Evolutionary conservation across 192 early-diverging fungal genomes (phyloP).

Genomic region (Radiomyces spectabilis): DNA sequence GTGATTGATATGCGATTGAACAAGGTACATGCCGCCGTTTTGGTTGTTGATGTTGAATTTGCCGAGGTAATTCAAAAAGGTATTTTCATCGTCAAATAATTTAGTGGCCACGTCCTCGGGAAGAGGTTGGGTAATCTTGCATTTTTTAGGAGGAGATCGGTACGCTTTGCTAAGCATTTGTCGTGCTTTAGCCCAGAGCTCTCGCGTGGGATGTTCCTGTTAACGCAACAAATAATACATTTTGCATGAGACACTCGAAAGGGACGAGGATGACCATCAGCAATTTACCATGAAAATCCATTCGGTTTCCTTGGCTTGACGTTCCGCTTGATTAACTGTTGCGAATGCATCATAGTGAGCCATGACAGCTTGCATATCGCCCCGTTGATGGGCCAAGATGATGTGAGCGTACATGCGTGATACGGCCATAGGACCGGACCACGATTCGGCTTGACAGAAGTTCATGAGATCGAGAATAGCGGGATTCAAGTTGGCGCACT

Average conservation of each 20-base stretch:
- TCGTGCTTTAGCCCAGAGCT: slow-evolving; percentile 34
- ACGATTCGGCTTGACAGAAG: slow-evolving; percentile 31
- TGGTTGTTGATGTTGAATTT: slow-evolving; percentile 59
- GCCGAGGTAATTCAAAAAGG: slow-evolving; percentile 47
- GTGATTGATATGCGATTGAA: slow-evolving; percentile 55
- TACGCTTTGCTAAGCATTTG: slow-evolving; percentile 35
- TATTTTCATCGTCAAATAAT: slow-evolving; percentile 43
- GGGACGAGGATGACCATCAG: too few relatives aligned
- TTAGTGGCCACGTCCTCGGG: slow-evolving; percentile 34
- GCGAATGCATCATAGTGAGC: slow-evolving; percentile 46
- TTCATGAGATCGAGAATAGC: slow-evolving; percentile 33
- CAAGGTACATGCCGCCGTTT: slow-evolving; percentile 50
- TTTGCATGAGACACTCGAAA: neutral
- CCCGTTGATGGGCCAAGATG: slow-evolving; percentile 37
- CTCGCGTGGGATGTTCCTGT: slow-evolving; percentile 30
- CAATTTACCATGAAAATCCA: slow-evolving; percentile 46
- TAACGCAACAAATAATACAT: neutral
- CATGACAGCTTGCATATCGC: slow-evolving; percentile 32
- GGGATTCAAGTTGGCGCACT: slow-evolving; percentile 36
- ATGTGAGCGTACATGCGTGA: slow-evolving; percentile 37
- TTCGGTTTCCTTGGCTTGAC: slow-evolving; percentile 46
- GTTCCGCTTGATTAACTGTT: slow-evolving; percentile 44
- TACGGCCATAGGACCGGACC: slow-evolving; percentile 42
- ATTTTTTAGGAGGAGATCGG: slow-evolving; percentile 36
- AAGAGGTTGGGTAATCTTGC: slow-evolving; percentile 40